Base-by-base conservation (phyloP, 1,284 basidiomycete genomes). In the Trametes sp. region DNA sequence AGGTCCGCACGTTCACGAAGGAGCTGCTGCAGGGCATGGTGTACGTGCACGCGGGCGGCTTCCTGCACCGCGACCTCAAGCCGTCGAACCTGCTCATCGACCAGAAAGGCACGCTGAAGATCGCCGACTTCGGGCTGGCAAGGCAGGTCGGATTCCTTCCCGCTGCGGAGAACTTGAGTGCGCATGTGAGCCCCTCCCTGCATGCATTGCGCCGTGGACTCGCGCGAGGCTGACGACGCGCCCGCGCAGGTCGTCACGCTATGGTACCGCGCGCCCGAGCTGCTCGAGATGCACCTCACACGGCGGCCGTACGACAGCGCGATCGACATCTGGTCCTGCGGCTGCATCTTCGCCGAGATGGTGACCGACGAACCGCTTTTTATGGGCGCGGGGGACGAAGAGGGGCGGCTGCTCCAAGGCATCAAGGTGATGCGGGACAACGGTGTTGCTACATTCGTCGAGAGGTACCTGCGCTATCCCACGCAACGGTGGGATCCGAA, bases 21-120 rank as follows among this genome's bases (percentile, higher is more conserved):
- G 24, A 53, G 24, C 19, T 53, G 4, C 19, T 53, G 24, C 16
- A n/a, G 14, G 51, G 51, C 2, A 5, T 41, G 2, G 51, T 36
- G 36, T 41, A 19, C 36, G 28, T 23, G 36, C 51, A 53, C 51
- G 26, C 4, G 24, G 9, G 28, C 9, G 8, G 21, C 10, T 10
- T 55, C n/a, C 19, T 55, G 10, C 54, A 55, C 35, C 54, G 54
- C n/a, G 54, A 55, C 42, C n/a, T 55, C 16, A 55, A 55, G 54
- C 54, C 54, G 23, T 4, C 31, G 54, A 55, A 55, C 16, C n/a
- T 55, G 26, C 41, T 55, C 14, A 8, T 55, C 9, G 28, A 44
- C 26, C 9, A 16, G 4, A 10, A 55, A 14, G 31, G 49, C 2
- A 31, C 45, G 26, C 16, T 55, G 16, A 55, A 55, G 41, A 29